Base-by-base conservation (phyloP, 2,329 filamentous ascomycete genomes). In the Talaromyces sp. region DNA sequence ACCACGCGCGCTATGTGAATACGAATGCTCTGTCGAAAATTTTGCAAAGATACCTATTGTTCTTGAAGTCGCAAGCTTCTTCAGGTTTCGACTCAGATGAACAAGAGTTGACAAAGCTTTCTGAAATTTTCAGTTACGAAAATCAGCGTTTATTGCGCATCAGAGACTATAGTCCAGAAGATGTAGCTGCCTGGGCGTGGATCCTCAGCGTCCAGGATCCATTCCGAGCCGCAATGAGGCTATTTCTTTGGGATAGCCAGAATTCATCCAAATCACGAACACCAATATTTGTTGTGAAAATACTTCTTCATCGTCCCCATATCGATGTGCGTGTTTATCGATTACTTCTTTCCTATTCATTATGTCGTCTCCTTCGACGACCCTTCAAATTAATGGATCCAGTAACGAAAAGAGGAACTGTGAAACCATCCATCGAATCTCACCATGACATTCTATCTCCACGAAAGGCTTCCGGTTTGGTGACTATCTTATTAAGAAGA, bases 401-500 rank as follows among this genome's bases (percentile, higher is more conserved):
- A 3, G 54, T 59, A 9, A 49, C 47, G 25, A 39, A 49, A 17
- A 33, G 35, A 8, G 41, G 52, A 15, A 52, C 31, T 13, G 60
- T 66, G 10, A 56, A 63, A 37, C 50, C 67, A 25, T 56, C 45
- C 15, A 22, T 33, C 22, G 25, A 59, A 7, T 19, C 25, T 31
- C 37, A 8, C 22, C 25, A 17, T 31, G 56, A 25, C 37, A 45
- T 39, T n/a, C 3, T 59, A 31, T 15, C 15, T n/a, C 17, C 56
- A 22, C 72, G 68, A n/a, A 74, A 71, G 17, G 72, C 79, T 43
- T 74, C 80, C 68, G 71, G 75, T 22, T 72, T 84, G 35, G 77
- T 82, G 60, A 71, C 79, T 58, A 80, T 83, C 25, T 75, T 87
- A 33, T 70, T 86, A 43, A 80, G 80, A 19, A 82, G 84, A 75